Conservation (phyloP, 2,329 filamentous ascomycete species). For the Huntiella moniliformis region DNA sequence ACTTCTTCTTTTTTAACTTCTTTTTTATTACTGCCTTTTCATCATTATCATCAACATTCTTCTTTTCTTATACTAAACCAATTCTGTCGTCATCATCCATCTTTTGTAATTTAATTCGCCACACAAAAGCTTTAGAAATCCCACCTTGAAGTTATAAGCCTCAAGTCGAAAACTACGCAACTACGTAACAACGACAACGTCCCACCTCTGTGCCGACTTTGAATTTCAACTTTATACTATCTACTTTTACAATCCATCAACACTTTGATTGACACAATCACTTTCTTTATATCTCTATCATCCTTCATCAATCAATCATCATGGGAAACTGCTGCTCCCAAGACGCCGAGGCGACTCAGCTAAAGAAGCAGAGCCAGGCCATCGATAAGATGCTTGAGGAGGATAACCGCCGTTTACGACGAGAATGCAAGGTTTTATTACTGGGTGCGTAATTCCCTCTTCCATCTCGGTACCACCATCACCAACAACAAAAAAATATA, state of each 20-base stretch:
- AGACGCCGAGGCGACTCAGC: conserved; percentile 60
- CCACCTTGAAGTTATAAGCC: too few relatives aligned
- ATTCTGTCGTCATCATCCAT: background rate
- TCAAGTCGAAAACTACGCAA: too few relatives aligned
- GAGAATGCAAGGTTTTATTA: conserved; percentile 97
- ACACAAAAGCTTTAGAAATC: too few relatives aligned
- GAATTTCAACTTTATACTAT: too few relatives aligned
- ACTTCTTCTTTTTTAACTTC: background rate
- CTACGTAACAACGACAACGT: too few relatives aligned
- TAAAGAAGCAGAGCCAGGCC: conserved; percentile 90
- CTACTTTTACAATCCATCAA: too few relatives aligned
- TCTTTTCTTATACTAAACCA: background rate
- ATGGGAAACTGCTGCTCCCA: conserved; percentile 90
- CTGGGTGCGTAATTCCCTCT: conserved; percentile 45
- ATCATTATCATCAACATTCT: background rate
- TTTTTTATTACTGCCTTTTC: background rate
- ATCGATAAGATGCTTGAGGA: conserved; percentile 91
- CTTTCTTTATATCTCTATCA: background rate
- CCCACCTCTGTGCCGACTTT: too few relatives aligned
- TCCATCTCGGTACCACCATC: conserved; percentile 6
- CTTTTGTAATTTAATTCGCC: too few relatives aligned
- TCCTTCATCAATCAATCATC: conserved; percentile 15
- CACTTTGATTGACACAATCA: too few relatives aligned
- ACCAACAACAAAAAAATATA: conserved; percentile 4
- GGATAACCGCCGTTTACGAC: conserved; percentile 75